A percentile compares a stretch with the other conserved stretches of the same genome.
Evolutionary conservation across 257 asterid species (phyloP).

Genomic region (Solanum chilense): DNA sequence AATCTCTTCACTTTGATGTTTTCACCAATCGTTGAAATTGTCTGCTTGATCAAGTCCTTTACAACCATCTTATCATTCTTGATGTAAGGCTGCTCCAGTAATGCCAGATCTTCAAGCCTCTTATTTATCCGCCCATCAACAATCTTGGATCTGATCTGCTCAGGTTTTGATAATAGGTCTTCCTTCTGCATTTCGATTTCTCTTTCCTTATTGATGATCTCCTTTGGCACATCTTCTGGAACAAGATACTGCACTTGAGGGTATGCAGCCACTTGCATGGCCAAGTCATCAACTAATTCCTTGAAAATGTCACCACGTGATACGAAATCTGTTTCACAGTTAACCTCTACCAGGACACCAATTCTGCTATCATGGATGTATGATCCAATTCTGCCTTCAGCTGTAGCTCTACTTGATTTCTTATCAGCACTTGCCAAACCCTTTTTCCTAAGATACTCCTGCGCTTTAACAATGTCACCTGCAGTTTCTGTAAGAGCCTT

Average conservation of each 20-base stretch:
- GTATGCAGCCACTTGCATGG: constrained; percentile 99
- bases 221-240: constrained; percentile 75
- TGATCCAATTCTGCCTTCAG: constrained; percentile 94
- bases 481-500: constrained; percentile 75
- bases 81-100: constrained; percentile 87
- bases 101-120: constrained; percentile 76
- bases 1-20: constrained; percentile 84
- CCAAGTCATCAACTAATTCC: constrained; percentile 81
- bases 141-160: constrained; percentile 78
- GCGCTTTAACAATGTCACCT: constrained; percentile 74
- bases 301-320: constrained; percentile 91
- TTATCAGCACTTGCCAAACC: constrained; percentile 93
- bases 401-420: constrained; percentile 81
- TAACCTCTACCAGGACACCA: constrained; percentile 84
- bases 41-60: constrained; percentile 93
- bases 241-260: constrained; percentile 77
- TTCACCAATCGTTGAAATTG: constrained; percentile 86
- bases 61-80: constrained; percentile 79
- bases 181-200: constrained; percentile 93
- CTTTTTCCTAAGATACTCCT: constrained; percentile 82
- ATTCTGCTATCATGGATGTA: constrained; percentile 91
- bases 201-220: constrained; percentile 60
- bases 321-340: constrained; percentile 94
- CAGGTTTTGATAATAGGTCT: constrained; percentile 80
- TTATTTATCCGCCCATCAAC: constrained; percentile 89